These are phyloP conservation scores for Brassica rapa DNA, from an alignment of 345 rosid species.

Conservation along the genomic window DNA sequence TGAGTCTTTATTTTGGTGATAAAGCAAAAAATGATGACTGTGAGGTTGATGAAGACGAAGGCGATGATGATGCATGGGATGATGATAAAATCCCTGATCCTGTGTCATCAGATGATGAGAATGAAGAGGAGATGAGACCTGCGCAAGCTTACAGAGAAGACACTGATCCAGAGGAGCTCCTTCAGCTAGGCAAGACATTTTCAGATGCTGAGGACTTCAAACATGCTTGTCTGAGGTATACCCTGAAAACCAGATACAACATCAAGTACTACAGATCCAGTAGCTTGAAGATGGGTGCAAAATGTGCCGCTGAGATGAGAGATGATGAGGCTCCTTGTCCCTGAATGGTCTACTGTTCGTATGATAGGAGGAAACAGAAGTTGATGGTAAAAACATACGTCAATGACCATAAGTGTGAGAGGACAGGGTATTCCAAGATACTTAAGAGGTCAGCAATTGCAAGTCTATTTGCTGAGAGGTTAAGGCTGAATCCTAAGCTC, in stretches of 20 bases:
- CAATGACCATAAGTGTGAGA: no score
- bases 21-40: background rate
- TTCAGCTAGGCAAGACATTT: no score
- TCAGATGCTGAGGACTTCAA: no score
- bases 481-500: no score
- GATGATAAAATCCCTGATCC: background rate
- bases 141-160: background rate
- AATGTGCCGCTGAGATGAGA: background rate
- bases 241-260: background rate
- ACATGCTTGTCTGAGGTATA: no score
- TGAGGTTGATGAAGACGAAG: background rate
- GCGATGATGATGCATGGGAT: background rate
- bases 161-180: background rate
- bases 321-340: no score
- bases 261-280: background rate
- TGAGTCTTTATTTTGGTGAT: background rate
- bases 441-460: no score
- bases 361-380: no score
- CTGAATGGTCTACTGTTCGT: no score
- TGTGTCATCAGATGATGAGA: background rate
- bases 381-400: no score
- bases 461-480: no score
- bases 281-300: background rate
- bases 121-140: background rate
- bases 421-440: no score